phyloP scores from a whole-genome alignment of 371 early-diverging fungal genomes.

The Saksenaea vasiformis region DNA sequence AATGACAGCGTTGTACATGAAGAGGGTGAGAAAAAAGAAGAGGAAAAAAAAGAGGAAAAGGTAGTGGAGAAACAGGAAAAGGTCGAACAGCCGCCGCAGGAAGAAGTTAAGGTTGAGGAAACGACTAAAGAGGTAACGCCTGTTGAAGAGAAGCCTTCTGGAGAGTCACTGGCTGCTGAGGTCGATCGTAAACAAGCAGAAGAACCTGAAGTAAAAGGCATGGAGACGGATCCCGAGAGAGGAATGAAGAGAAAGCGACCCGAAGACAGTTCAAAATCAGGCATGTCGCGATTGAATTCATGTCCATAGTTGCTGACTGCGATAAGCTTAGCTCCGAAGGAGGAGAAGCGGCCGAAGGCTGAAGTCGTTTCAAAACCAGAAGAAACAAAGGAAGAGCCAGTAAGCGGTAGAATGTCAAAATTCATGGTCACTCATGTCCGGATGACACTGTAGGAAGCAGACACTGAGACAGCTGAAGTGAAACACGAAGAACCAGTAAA shows the following conservation, averaged over 20 bases:
- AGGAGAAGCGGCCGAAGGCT: conserved; percentile 7
- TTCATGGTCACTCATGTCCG: not conserved
- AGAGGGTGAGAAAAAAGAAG: conserved; percentile 10
- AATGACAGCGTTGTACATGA: conserved; percentile 1
- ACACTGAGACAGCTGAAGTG: not conserved
- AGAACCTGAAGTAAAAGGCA: not conserved
- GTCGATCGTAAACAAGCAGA: not conserved
- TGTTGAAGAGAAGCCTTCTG: not conserved
- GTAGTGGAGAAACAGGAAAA: conserved; percentile 10
- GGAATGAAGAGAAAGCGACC: conserved; percentile 21
- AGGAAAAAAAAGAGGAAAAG: conserved; percentile 7
- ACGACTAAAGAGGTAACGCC: conserved; percentile 11
- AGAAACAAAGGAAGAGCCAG: not conserved
- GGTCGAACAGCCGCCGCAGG: conserved; percentile 15
- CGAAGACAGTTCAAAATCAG: not conserved
- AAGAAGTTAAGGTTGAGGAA: conserved; percentile 16
- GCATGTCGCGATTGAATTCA: not conserved
- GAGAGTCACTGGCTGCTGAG: not conserved
- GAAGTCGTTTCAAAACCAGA: not conserved
- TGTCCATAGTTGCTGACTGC: not conserved
- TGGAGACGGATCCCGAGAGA: conserved; percentile 11
- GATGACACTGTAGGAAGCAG: not conserved
- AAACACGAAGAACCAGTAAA: not conserved
- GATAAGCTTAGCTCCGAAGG: not conserved
- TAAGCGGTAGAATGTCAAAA: not conserved